These are phyloP conservation scores for Boletus tylopilopsis DNA, from an alignment of 768 basidiomycete genomes.

Conservation along the genomic window DNA sequence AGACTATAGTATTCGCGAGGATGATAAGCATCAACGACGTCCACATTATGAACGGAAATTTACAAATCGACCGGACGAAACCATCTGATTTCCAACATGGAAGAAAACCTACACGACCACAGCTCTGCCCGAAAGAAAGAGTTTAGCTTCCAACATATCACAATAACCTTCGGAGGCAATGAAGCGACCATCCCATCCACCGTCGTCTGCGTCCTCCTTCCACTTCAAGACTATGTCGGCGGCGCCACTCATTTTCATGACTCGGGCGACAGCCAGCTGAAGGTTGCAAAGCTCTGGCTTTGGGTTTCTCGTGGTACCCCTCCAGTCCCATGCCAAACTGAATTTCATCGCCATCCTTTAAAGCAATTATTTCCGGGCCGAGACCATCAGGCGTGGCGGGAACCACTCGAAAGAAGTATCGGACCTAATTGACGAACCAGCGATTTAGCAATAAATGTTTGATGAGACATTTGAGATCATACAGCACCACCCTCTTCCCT, in stretches of 20 bases:
- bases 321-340: slow-evolving; percentile 1
- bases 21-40: too few relatives aligned
- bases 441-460: not conserved
- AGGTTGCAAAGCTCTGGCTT: not conserved
- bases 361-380: not conserved
- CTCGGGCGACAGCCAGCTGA: slow-evolving; percentile 5
- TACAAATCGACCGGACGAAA: too few relatives aligned
- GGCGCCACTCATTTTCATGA: slow-evolving; percentile 7
- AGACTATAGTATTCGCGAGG: too few relatives aligned
- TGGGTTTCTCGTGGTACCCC: not conserved
- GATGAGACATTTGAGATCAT: not conserved
- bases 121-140: not conserved
- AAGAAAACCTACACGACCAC: not conserved
- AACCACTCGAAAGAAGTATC: not conserved
- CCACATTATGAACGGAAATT: too few relatives aligned
- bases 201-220: slow-evolving; percentile 1
- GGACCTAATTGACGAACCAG: not conserved
- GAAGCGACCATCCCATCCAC: not conserved
- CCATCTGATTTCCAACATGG: not conserved
- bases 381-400: not conserved
- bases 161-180: not conserved
- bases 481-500: not conserved
- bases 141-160: not conserved
- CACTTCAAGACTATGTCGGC: slow-evolving; percentile 4
- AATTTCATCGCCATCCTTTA: slow-evolving; percentile 5